Conservation (phyloP, 352 stramenopile genomes). For the Phytophthora pluvialis region DNA sequence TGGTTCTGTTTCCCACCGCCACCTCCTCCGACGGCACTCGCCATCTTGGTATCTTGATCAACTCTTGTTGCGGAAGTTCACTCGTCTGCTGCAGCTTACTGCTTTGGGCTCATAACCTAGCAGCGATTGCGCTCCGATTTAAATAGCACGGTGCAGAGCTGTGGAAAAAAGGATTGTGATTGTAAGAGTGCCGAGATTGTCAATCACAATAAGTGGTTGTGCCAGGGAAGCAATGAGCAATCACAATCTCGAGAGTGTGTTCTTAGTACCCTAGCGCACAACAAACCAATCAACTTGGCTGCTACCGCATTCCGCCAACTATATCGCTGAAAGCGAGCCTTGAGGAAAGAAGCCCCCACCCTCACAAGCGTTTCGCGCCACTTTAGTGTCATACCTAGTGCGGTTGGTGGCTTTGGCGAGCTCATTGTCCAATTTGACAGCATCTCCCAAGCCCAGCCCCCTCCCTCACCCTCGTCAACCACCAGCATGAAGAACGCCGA, state of each 20-base stretch:
- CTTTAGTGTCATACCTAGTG: background rate
- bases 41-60: too few relatives aligned
- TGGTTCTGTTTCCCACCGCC: too few relatives aligned
- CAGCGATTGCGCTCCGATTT: too few relatives aligned
- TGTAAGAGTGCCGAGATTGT: slow-evolving; percentile 16
- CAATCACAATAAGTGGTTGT: slow-evolving; percentile 20
- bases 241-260: background rate
- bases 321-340: background rate
- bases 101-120: too few relatives aligned
- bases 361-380: background rate
- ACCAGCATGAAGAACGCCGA: slow-evolving; percentile 1
- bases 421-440: background rate
- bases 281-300: background rate
- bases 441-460: background rate
- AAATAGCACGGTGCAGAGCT: too few relatives aligned
- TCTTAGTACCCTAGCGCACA: background rate
- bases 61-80: too few relatives aligned
- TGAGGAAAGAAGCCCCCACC: background rate
- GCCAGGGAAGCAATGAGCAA: background rate
- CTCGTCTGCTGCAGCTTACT: too few relatives aligned
- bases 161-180: slow-evolving; percentile 12
- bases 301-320: background rate
- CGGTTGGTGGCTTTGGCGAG: too few relatives aligned
- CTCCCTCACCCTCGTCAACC: background rate
- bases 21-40: too few relatives aligned